phyloP scores from a whole-genome alignment of 1,284 basidiomycete species.

The Xerocomus minutiporus region DNA sequence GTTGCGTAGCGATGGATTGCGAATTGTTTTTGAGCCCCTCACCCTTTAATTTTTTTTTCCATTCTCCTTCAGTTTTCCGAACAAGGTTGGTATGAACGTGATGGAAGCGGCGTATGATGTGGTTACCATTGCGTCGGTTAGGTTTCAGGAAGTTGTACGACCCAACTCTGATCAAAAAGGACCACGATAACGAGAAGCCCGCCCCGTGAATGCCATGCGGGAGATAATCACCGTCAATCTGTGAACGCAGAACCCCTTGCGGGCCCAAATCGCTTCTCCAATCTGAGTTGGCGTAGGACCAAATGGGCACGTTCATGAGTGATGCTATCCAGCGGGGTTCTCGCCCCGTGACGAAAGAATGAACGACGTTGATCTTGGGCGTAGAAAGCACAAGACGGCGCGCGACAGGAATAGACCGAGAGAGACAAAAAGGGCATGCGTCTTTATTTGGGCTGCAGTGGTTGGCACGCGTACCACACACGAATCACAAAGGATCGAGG shows the following conservation, averaged over 20 bases:
- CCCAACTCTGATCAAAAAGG: background rate
- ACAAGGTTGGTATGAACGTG: constrained; percentile 1
- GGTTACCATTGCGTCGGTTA: background rate
- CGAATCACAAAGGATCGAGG: background rate
- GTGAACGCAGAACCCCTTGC: background rate
- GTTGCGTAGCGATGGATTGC: background rate
- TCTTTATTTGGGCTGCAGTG: background rate
- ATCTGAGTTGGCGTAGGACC: background rate
- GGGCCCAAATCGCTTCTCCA: background rate
- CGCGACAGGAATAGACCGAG: background rate
- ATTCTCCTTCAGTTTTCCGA: background rate
- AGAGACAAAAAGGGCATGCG: background rate
- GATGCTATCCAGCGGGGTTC: background rate
- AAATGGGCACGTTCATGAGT: background rate
- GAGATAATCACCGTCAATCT: constrained; percentile 3
- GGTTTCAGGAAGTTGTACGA: background rate
- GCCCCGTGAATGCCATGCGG: background rate
- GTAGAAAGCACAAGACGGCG: background rate
- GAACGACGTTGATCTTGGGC: background rate
- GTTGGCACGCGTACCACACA: background rate
- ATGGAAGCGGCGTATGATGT: background rate
- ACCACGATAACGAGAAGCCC: background rate
- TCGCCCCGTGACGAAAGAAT: background rate
- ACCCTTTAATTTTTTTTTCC: background rate
- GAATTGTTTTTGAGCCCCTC: background rate